These are phyloP conservation scores for Crithidia mellificae DNA, from an alignment of 208 protist species.

Conservation along the genomic window DNA sequence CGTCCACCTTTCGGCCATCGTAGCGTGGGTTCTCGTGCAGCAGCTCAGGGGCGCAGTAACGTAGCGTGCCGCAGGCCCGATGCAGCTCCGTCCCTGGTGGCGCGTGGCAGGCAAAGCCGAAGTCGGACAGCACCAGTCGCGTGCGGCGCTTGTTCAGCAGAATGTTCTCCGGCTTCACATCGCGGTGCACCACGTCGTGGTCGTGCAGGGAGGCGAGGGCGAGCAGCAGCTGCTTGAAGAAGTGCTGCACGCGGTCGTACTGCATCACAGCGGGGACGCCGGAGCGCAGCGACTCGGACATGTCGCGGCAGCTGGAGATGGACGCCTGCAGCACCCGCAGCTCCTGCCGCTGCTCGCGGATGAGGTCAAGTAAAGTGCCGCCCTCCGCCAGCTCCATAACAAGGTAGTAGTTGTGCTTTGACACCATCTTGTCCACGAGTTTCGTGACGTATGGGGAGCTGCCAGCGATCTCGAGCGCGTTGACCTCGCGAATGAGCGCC, in stretches of 20 bases:
- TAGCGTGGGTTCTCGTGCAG: slow-evolving; percentile 74
- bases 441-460: slow-evolving; percentile 55
- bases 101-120: slow-evolving; percentile 85
- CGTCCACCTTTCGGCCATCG: slow-evolving; percentile 87
- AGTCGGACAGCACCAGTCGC: slow-evolving; percentile 79
- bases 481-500: slow-evolving; percentile 69
- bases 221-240: slow-evolving; percentile 70
- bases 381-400: slow-evolving; percentile 81
- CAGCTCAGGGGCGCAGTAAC: slow-evolving; percentile 86
- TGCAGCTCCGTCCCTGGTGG: slow-evolving; percentile 41
- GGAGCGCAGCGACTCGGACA: slow-evolving; percentile 13
- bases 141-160: slow-evolving; percentile 62
- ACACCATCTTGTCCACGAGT: slow-evolving; percentile 79
- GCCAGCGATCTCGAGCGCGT: slow-evolving; percentile 58
- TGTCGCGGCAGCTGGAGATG: slow-evolving; percentile 7
- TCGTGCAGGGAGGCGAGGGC: slow-evolving; percentile 66
- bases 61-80: slow-evolving; percentile 75
- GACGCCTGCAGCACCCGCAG: slow-evolving; percentile 19
- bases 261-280: slow-evolving; percentile 20
- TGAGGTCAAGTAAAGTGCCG: slow-evolving; percentile 71
- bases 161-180: slow-evolving; percentile 91
- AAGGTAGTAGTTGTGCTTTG: slow-evolving; percentile 79
- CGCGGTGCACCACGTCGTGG: slow-evolving; percentile 78
- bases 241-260: slow-evolving; percentile 30
- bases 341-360: slow-evolving; percentile 38